Conservation (phyloP, 371 early-diverging fungal genomes). For the Syncephalastrum sp. region DNA sequence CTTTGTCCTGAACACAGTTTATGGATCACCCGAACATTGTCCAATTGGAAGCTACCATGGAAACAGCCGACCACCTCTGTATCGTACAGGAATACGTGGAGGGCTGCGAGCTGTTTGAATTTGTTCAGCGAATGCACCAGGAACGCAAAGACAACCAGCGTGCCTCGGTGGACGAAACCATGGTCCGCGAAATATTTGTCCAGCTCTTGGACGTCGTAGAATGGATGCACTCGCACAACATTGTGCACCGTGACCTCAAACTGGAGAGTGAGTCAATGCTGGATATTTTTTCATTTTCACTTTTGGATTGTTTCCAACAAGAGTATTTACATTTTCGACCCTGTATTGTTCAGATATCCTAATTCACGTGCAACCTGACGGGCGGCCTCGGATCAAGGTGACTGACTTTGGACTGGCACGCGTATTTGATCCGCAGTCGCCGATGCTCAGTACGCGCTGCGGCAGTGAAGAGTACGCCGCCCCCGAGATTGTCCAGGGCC, state of each 20-base stretch:
- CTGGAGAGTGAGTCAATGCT: conserved; percentile 62
- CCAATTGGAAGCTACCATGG: conserved; percentile 69
- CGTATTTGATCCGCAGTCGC: conserved; percentile 44
- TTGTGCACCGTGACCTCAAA: conserved; percentile 80
- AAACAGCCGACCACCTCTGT: conserved; percentile 61
- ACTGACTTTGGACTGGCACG: conserved; percentile 74
- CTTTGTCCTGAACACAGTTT: conserved; percentile 23
- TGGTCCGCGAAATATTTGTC: conserved; percentile 35
- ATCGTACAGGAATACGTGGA: conserved; percentile 66
- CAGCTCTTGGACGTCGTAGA: conserved; percentile 62
- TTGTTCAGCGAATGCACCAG: conserved; percentile 50
- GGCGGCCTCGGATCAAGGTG: conserved; percentile 56
- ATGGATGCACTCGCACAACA: conserved; percentile 69
- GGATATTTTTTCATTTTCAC: too few relatives aligned
- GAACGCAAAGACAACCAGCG: conserved; percentile 3
- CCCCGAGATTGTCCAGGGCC: conserved; percentile 75
- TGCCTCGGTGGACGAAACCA: conserved; percentile 24
- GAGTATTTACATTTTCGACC: too few relatives aligned
- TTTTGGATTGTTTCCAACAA: too few relatives aligned
- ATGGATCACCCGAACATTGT: conserved; percentile 72
- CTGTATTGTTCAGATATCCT: conserved; percentile 26
- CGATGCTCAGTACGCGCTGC: conserved; percentile 55
- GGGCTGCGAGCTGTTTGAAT: conserved; percentile 69
- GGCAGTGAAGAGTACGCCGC: conserved; percentile 83
- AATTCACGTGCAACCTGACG: conserved; percentile 24